These are phyloP conservation scores for Gymnopilus junonius DNA, from an alignment of 768 basidiomycete species.

Conservation along the genomic window DNA sequence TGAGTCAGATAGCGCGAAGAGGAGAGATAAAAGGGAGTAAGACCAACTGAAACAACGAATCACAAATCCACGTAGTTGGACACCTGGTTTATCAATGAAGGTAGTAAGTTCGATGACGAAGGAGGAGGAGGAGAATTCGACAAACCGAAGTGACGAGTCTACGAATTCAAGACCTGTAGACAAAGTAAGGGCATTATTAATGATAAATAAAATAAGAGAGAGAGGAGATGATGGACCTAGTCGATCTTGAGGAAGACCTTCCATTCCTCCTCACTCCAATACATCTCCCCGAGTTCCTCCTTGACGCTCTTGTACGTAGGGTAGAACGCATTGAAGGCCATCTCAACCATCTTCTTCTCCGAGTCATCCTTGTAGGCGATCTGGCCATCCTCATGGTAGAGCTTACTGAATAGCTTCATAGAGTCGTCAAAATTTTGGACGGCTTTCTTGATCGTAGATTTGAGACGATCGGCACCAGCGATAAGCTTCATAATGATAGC, in stretches of 20 bases:
- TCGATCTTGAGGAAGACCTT: neutral
- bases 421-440: neutral
- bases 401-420: neutral
- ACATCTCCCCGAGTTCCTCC: neutral
- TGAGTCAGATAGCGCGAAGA: constrained; percentile 2
- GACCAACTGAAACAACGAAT: constrained; percentile 1
- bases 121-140: constrained; percentile 1
- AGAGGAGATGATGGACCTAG: neutral
- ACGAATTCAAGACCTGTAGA: neutral
- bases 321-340: neutral
- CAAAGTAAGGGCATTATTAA: neutral
- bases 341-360: neutral
- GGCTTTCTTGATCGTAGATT: neutral
- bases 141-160: constrained; percentile 5
- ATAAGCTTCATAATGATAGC: neutral
- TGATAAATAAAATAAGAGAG: neutral
- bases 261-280: neutral
- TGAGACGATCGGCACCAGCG: neutral
- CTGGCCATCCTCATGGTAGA: neutral
- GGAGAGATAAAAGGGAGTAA: neutral
- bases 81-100: constrained; percentile 5
- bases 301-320: neutral
- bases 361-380: neutral
- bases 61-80: constrained; percentile 5
- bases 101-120: constrained; percentile 5